A percentile compares a stretch with the other conserved stretches of the same genome.
Evolutionary conservation across 2,329 filamentous ascomycete species (phyloP).

Genomic region (Emergomyces orientalis): DNA sequence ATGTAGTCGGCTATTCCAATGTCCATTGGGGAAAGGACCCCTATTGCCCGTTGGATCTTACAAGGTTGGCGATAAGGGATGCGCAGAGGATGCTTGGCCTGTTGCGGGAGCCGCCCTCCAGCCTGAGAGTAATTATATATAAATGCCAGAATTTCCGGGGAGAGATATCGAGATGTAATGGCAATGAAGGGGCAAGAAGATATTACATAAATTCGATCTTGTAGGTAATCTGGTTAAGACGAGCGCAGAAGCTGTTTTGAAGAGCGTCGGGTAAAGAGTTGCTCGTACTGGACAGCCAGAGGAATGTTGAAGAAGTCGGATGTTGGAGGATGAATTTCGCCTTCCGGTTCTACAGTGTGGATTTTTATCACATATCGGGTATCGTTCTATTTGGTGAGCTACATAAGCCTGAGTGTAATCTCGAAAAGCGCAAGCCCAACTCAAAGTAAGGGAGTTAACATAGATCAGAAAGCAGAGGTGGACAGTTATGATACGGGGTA

Average conservation of each 20-base stretch:
- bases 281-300: neutral
- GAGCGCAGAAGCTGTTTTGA: neutral
- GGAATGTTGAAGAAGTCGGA: neutral
- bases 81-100: neutral
- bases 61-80: too few species aligned
- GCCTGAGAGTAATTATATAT: too few species aligned
- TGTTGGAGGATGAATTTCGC: neutral
- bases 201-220: neutral
- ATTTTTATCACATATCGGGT: neutral
- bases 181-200: neutral
- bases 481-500: neutral
- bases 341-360: too few species aligned
- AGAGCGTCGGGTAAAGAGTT: neutral
- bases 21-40: too few species aligned
- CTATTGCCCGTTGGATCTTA: too few species aligned
- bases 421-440: neutral
- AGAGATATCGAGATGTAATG: neutral
- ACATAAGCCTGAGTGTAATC: neutral
- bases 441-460: neutral
- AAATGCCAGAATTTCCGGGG: neutral
- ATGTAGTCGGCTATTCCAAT: too few species aligned
- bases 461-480: neutral
- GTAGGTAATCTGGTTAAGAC: neutral
- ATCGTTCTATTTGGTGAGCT: neutral
- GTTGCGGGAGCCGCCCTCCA: neutral